Evolutionary conservation across 106 monocot species (phyloP), one percentile per base, ranked within the genome.

Genomic region (Narthecium ossifragum): DNA sequence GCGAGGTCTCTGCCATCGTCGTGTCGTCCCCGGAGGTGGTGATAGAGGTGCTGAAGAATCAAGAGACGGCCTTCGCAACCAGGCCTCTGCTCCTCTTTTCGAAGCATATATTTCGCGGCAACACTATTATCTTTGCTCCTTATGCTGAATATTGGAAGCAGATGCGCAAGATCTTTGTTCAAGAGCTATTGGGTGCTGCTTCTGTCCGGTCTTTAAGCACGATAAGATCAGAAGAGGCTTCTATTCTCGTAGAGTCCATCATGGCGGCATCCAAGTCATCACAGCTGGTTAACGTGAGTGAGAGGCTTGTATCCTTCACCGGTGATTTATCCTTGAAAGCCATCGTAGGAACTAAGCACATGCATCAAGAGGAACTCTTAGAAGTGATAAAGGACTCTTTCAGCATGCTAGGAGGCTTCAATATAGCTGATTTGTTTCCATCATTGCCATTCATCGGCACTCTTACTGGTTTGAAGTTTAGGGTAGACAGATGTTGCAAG

Each of bases 91-190:
- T 38, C 15, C 14, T 22, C 3, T 36, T 47, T 2, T 17, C 27
- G 2, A 36, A 55, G 27, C 39, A 65, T 39, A 20, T 65, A 23
- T 15, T 34, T 13, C 65, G 69, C 60, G 41, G 55, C 8, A 38
- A 50, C n/a, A 59, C 33, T 37, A 0, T 82, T 22, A 52, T 25
- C 2, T 76, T 65, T 17, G 31, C 69, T 18, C 76, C 81, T 22
- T 77, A 77, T 6, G 77, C 73, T 50, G 55, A 52, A 12, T 57
- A 64, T 33, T 77, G 81, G 81, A 31, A 60, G 17, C 67, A 77
- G 47, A 34, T 69, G 21, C 66, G 72, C 1, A 73, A 71, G 33
- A 54, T 76, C 25, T 63, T 58, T 59, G 49, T 68, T 10, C n/a
- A 60, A 13, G 76, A 82, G 59, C 49, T 82, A 0, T 53, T 76